Evolutionary conservation across 2,329 filamentous ascomycete genomes (phyloP).

Genomic region (Cladosporium sp.): DNA sequence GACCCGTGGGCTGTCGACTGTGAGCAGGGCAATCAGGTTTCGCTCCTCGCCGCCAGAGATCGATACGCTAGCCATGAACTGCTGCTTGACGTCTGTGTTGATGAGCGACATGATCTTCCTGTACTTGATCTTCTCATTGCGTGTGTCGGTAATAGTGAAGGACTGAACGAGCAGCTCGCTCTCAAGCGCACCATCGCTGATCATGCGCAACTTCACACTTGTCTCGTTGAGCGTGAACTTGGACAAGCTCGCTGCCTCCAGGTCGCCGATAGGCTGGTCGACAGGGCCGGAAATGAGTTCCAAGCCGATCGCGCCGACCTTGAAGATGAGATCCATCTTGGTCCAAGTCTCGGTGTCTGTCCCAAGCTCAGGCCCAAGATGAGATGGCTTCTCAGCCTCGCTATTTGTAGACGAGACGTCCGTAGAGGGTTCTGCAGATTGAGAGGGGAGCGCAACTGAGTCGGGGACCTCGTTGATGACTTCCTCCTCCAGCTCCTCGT

Average conservation of each 20-base stretch:
- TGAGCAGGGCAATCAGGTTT: slow-evolving; percentile 82
- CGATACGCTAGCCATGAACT: slow-evolving; percentile 95
- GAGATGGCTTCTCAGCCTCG: slow-evolving; percentile 24
- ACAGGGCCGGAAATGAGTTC: slow-evolving; percentile 76
- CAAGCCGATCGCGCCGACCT: slow-evolving; percentile 77
- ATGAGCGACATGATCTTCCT: slow-evolving; percentile 96
- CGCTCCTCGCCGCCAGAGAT: slow-evolving; percentile 80
- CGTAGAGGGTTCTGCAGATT: slow-evolving; percentile 44
- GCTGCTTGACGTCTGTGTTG: slow-evolving; percentile 85
- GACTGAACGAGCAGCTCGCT: slow-evolving; percentile 89
- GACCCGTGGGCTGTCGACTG: slow-evolving; percentile 86
- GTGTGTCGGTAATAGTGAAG: slow-evolving; percentile 89
- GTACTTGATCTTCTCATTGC: slow-evolving; percentile 93
- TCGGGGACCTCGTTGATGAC: slow-evolving; percentile 66
- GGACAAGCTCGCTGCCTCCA: slow-evolving; percentile 76
- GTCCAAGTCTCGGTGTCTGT: slow-evolving; percentile 72
- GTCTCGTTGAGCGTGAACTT: slow-evolving; percentile 93
- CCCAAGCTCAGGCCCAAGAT: slow-evolving; percentile 59
- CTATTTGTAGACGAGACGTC: slow-evolving; percentile 21
- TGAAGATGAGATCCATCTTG: slow-evolving; percentile 86
- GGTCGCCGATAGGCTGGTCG: slow-evolving; percentile 68
- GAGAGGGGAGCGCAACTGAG: slow-evolving; percentile 46
- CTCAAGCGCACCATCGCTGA: slow-evolving; percentile 85
- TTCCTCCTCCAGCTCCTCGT: slow-evolving; percentile 63
- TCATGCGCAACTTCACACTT: slow-evolving; percentile 82